These are phyloP conservation scores for Lichenothelia convexa DNA, from an alignment of 495 filamentous ascomycete genomes.

Conservation along the genomic window DNA sequence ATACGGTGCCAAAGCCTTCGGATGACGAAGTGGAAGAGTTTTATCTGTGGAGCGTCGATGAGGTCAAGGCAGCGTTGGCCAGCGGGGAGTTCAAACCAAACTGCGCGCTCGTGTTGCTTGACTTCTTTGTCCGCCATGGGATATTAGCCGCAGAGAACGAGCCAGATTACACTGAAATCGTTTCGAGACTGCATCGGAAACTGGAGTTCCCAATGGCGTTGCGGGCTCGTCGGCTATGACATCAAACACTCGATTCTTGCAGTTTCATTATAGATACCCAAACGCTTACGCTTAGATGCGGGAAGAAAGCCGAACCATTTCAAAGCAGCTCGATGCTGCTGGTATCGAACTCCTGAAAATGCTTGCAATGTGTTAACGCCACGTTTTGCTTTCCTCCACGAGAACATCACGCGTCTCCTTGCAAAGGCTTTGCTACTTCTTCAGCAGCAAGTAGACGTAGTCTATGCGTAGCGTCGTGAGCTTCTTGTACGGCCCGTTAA, in stretches of 20 bases:
- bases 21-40: slow-evolving; percentile 86
- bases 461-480: slow-evolving; percentile 78
- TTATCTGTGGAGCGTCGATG: slow-evolving; percentile 50
- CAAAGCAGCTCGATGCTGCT: neutral
- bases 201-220: slow-evolving; percentile 58
- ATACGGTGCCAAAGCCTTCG: slow-evolving; percentile 49
- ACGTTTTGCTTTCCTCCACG: neutral
- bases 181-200: slow-evolving; percentile 54
- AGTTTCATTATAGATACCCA: slow-evolving; percentile 7
- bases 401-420: no score
- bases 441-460: slow-evolving; percentile 79
- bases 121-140: slow-evolving; percentile 82
- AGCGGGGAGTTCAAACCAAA: slow-evolving; percentile 83
- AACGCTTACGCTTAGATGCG: slow-evolving; percentile 4
- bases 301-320: no score
- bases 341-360: neutral
- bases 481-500: slow-evolving; percentile 92
- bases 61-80: slow-evolving; percentile 52
- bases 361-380: neutral
- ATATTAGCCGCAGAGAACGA: slow-evolving; percentile 70
- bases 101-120: slow-evolving; percentile 62
- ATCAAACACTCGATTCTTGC: no score
- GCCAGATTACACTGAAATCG: slow-evolving; percentile 60
- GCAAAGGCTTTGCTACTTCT: slow-evolving; percentile 44
- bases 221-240: neutral